Conservation (phyloP, 352 stramenopile genomes). For the Globisporangium megalacanthum region DNA sequence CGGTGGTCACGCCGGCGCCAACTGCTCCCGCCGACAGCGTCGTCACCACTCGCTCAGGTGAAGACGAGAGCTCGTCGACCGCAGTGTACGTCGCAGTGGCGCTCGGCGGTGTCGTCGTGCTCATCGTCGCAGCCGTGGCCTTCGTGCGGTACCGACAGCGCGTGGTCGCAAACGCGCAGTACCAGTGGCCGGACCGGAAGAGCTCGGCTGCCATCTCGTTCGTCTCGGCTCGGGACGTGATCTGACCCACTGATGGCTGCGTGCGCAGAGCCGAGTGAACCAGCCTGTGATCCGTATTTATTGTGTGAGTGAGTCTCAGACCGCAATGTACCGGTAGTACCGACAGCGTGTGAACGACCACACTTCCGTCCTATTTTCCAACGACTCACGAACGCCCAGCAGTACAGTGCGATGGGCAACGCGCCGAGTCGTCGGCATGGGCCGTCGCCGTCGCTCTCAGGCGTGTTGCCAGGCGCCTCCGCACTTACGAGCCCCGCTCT, state of each 20-base stretch:
- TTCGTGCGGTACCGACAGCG: constrained; percentile 9
- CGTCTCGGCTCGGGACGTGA: constrained; percentile 10
- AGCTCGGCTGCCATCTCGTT: constrained; percentile 16
- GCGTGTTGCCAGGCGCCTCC: background rate
- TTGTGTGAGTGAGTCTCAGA: background rate
- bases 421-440: background rate
- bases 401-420: background rate
- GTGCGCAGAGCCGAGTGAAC: background rate
- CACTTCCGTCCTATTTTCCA: too few species aligned
- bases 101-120: constrained; percentile 9
- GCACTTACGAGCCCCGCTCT: background rate
- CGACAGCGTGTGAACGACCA: background rate
- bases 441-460: background rate
- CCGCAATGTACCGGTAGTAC: background rate
- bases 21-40: background rate
- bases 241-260: background rate
- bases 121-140: background rate
- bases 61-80: constrained; percentile 1
- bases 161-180: constrained; percentile 8
- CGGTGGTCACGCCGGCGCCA: background rate
- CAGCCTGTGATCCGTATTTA: background rate
- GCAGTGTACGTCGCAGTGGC: constrained; percentile 7
- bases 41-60: constrained; percentile 1
- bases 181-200: constrained; percentile 15
- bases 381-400: too few species aligned